These are phyloP conservation scores for Chaetomium sp. DNA, from an alignment of 2,329 filamentous ascomycete species.

Conservation along the genomic window DNA sequence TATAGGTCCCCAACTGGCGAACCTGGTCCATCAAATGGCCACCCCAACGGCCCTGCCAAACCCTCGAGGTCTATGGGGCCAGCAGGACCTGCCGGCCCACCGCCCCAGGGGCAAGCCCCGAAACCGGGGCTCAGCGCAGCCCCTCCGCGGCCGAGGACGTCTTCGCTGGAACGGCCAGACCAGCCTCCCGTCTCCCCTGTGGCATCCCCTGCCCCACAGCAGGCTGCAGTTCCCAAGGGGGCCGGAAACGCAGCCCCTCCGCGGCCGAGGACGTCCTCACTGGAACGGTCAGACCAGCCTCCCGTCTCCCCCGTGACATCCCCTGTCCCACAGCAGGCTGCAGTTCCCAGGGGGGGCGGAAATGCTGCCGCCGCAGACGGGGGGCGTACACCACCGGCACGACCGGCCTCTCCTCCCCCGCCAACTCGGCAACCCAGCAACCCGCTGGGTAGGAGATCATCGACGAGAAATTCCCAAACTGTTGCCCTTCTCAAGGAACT, in stretches of 20 bases:
- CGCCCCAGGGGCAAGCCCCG: slow-evolving; percentile 57
- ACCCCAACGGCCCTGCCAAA: slow-evolving; percentile 43
- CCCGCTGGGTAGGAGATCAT: slow-evolving; percentile 60
- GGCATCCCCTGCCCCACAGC: slow-evolving; percentile 49
- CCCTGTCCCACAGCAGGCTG: slow-evolving; percentile 47
- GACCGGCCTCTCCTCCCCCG: slow-evolving; percentile 61
- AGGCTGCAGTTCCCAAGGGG: slow-evolving; percentile 43
- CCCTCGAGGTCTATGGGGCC: slow-evolving; percentile 45
- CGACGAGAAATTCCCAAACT: slow-evolving; percentile 65
- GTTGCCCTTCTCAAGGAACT: slow-evolving; percentile 83
- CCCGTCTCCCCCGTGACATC: slow-evolving; percentile 48
- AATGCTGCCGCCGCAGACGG: slow-evolving; percentile 58
- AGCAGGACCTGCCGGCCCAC: slow-evolving; percentile 51
- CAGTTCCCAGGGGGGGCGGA: slow-evolving; percentile 48
- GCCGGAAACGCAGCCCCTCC: slow-evolving; percentile 53
- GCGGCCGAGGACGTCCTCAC: slow-evolving; percentile 53
- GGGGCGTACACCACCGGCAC: slow-evolving; percentile 62
- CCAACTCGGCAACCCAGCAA: slow-evolving; percentile 60
- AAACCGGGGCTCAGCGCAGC: slow-evolving; percentile 50
- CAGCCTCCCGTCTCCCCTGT: slow-evolving; percentile 43
- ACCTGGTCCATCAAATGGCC: slow-evolving; percentile 24
- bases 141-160: slow-evolving; percentile 49
- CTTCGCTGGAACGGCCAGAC: slow-evolving; percentile 51
- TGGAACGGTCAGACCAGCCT: slow-evolving; percentile 46
- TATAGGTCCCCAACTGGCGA: slow-evolving; percentile 48